Base-by-base conservation (phyloP, 2,329 filamentous ascomycete species). In the Diaporthe batatas region DNA sequence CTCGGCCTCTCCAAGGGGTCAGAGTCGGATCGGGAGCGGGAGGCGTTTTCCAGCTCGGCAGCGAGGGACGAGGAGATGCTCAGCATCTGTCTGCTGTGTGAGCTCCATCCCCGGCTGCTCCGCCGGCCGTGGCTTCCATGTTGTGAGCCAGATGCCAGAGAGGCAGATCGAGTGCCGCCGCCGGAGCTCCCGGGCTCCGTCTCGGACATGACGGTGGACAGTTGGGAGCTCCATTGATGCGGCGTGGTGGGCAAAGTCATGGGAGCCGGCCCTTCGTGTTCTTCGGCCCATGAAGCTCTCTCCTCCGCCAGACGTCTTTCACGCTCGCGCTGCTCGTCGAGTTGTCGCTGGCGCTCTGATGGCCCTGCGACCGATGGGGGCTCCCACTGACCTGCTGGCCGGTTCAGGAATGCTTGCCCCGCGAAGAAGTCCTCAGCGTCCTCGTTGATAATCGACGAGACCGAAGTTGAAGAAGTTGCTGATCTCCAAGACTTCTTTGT, bases 121-220 rank as follows among this genome's bases (percentile, higher is more conserved):
- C 85, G 83, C 65, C 87, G 82, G 34, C 84, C 85, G 73, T 76
- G 77, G 57, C 79, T 73, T 42, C 73, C 73, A 34, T 68, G 71
- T 32, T 71, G 53, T 21, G 73, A 74, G 8, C 70, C 62, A 32
- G 85, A 86, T 11, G 82, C 76, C 7, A 83, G 78, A 6, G 86
- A 88, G 68, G 85, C 83, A 12, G 86, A 84, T 16, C 85, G 85
- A 29, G 88, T 89, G 21, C 81, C 83, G 54, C 81, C 83, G 51
- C 84, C 83, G 42, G 86, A 82, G 77, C 86, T 90, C 47, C 81
- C 84, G 55, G 81, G 84, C 75, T 92, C 90, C 78, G 88, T 89
- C 79, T 91, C 90, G 44, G 90, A 91, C 80, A 87, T 83, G 74
- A 92, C 90, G 57, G 90, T 91, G 51, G 90, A 92, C 54, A 91